These are phyloP conservation scores for Colletotrichum gigasporum DNA, from an alignment of 2,329 filamentous ascomycete genomes.

Conservation along the genomic window DNA sequence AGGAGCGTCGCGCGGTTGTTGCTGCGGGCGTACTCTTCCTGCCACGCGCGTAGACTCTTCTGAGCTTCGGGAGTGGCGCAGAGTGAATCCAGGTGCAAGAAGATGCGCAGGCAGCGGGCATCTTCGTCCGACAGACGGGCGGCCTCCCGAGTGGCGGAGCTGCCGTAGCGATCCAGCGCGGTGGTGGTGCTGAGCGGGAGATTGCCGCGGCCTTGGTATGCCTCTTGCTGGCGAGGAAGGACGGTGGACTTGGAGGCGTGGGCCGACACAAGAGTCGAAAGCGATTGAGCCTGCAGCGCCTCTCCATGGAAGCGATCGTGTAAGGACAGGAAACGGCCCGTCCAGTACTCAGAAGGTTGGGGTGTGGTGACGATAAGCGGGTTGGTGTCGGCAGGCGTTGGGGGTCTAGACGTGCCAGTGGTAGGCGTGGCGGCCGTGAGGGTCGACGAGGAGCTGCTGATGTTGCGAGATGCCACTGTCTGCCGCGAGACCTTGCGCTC, in stretches of 20 bases:
- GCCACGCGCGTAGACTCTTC: constrained; percentile 59
- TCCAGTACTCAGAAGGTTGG: constrained; percentile 66
- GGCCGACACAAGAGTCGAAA: constrained; percentile 9
- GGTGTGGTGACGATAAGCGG: constrained; percentile 47
- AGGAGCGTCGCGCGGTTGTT: constrained; percentile 49
- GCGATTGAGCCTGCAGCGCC: constrained; percentile 23
- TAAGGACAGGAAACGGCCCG: constrained; percentile 67
- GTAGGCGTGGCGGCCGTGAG: constrained; percentile 20
- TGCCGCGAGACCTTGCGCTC: constrained; percentile 7
- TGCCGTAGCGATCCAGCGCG: constrained; percentile 16
- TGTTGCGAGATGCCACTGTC: constrained; percentile 20
- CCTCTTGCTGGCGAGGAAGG: constrained; percentile 1
- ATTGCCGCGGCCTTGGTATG: constrained; percentile 17
- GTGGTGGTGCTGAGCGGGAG: constrained; percentile 29
- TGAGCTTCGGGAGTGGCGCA: constrained; percentile 59
- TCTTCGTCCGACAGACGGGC: constrained; percentile 25
- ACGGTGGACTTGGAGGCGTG: constrained; percentile 16
- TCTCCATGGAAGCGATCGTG: constrained; percentile 62
- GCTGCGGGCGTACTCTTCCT: constrained; percentile 57
- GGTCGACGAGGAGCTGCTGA: constrained; percentile 24
- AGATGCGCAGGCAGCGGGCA: constrained; percentile 42
- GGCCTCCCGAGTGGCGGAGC: constrained; percentile 1
- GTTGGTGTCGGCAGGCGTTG: constrained; percentile 10
- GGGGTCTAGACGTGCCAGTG: not conserved
- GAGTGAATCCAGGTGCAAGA: constrained; percentile 54